These are phyloP conservation scores for Brassica cretica DNA, from an alignment of 345 rosid species.

Conservation along the genomic window DNA sequence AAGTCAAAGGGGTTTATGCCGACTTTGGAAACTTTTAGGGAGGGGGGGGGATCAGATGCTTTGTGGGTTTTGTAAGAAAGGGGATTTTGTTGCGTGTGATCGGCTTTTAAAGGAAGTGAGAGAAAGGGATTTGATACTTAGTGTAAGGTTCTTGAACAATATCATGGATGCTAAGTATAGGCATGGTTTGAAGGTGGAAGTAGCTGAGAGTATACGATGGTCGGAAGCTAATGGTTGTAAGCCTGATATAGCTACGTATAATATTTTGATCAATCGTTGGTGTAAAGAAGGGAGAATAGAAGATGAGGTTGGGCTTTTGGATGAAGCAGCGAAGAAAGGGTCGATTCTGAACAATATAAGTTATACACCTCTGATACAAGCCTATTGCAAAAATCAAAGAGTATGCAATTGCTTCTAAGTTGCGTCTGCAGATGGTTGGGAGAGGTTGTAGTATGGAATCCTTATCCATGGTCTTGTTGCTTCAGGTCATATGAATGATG, in stretches of 20 bases:
- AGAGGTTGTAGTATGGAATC: constrained; percentile 68
- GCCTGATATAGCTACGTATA: constrained; percentile 71
- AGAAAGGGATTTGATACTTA: constrained; percentile 53
- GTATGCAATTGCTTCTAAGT: constrained; percentile 49
- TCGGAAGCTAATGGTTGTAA: constrained; percentile 54
- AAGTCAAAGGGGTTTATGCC: constrained; percentile 73
- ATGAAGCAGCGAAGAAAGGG: constrained; percentile 56
- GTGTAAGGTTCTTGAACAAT: constrained; percentile 52
- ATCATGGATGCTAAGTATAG: constrained; percentile 58
- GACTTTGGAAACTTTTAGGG: constrained; percentile 59
- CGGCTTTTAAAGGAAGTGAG: constrained; percentile 66
- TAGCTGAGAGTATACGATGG: constrained; percentile 49
- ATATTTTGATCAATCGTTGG: constrained; percentile 54
- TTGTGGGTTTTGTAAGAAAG: constrained; percentile 59
- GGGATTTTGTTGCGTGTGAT: constrained; percentile 55
- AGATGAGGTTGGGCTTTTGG: constrained; percentile 63
- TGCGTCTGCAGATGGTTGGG: constrained; percentile 69
- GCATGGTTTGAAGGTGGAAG: constrained; percentile 48
- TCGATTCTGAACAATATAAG: constrained; percentile 48
- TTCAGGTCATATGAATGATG: constrained; percentile 65
- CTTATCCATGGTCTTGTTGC: constrained; percentile 72
- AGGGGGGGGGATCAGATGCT: too few species aligned
- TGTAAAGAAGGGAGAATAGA: constrained; percentile 55
- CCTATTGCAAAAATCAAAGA: constrained; percentile 53
- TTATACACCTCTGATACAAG: constrained; percentile 64